phyloP scores from a whole-genome alignment of 805 yeast species.

The Saccharomyces mikatae region DNA sequence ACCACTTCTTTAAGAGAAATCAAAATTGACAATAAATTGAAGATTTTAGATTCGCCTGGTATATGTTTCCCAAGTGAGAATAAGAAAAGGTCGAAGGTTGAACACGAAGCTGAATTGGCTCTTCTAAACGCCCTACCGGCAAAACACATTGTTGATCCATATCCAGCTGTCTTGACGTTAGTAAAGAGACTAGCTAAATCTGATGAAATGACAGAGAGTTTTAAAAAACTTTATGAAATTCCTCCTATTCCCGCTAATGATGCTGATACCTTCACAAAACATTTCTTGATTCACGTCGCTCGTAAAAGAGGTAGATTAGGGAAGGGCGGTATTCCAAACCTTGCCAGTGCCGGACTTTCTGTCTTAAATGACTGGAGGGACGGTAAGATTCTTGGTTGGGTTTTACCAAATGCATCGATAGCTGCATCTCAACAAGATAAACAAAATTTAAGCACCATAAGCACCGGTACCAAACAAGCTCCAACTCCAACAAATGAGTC shows the following conservation, averaged over 20 bases:
- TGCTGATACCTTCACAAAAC: constrained; percentile 72
- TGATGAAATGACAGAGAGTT: constrained; percentile 66
- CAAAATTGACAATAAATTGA: constrained; percentile 82
- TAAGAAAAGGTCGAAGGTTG: constrained; percentile 44
- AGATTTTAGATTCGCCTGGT: constrained; percentile 92
- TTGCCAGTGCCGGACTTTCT: constrained; percentile 73
- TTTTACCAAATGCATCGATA: constrained; percentile 53
- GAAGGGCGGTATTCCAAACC: constrained; percentile 86
- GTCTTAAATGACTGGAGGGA: constrained; percentile 95
- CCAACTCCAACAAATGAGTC: constrained; percentile 50
- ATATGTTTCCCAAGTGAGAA: constrained; percentile 81
- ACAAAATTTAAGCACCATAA: constrained; percentile 28
- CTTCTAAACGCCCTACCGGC: constrained; percentile 85
- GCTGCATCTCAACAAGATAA: constrained; percentile 20
- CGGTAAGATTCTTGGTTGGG: constrained; percentile 90
- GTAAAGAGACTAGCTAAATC: constrained; percentile 69
- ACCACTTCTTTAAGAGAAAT: constrained; percentile 88
- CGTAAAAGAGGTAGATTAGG: constrained; percentile 88
- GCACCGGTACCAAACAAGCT: constrained; percentile 31
- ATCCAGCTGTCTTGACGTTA: constrained; percentile 68
- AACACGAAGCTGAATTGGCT: constrained; percentile 82
- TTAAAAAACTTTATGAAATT: constrained; percentile 63
- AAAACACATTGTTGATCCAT: constrained; percentile 75
- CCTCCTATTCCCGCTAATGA: constrained; percentile 73
- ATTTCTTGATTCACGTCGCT: constrained; percentile 85